phyloP scores from a whole-genome alignment of 2,329 filamentous ascomycete species.

The Fusarium sublunatum region DNA sequence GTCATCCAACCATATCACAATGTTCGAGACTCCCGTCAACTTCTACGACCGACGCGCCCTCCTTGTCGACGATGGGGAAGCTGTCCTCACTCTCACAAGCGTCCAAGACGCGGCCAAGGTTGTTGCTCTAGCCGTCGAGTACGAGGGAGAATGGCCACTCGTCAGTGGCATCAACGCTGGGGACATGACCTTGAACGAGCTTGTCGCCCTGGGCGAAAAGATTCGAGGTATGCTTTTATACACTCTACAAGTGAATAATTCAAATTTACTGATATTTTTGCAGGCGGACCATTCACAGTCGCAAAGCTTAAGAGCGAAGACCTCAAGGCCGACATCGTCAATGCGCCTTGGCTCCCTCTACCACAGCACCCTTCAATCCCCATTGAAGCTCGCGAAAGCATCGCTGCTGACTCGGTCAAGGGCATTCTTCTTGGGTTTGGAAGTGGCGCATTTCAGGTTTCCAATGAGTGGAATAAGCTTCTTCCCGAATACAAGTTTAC shows the following conservation, averaged over 20 bases:
- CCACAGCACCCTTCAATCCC: constrained; percentile 35
- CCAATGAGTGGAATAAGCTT: constrained; percentile 57
- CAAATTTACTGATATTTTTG: neutral
- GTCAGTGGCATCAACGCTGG: constrained; percentile 56
- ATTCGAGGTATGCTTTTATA: constrained; percentile 43
- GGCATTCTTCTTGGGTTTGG: constrained; percentile 22
- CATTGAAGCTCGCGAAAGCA: constrained; percentile 27
- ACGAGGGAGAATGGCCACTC: constrained; percentile 57
- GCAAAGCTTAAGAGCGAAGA: constrained; percentile 34
- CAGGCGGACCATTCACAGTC: constrained; percentile 39
- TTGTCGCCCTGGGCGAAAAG: constrained; percentile 55
- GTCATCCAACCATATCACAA: constrained; percentile 57
- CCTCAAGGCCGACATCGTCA: constrained; percentile 34
- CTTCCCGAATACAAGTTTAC: constrained; percentile 58
- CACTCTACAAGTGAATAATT: rapidly evolving
- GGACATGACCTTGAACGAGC: constrained; percentile 49
- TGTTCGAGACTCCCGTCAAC: constrained; percentile 54
- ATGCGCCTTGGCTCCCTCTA: constrained; percentile 42
- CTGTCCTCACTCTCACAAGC: constrained; percentile 58
- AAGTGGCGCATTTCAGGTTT: constrained; percentile 48
- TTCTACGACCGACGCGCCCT: constrained; percentile 57
- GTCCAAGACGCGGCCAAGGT: constrained; percentile 56
- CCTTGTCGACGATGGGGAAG: constrained; percentile 55
- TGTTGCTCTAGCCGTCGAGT: constrained; percentile 56
- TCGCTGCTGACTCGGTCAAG: neutral